Base-by-base conservation (phyloP, 768 basidiomycete species). In the Phaeolepiota aurea region DNA sequence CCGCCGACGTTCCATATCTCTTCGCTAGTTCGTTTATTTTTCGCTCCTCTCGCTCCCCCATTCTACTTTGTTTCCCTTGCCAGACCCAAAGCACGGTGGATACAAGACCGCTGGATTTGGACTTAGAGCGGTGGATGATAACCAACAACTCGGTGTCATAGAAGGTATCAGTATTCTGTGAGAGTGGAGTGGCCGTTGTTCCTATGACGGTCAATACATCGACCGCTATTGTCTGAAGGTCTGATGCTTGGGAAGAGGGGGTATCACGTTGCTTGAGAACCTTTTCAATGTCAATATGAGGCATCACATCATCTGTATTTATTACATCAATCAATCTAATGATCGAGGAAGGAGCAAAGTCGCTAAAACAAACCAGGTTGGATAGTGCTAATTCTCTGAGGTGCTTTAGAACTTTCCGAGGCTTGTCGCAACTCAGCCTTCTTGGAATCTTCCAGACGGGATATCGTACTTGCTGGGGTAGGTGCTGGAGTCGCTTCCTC, bases 11-110 rank as follows among this genome's bases (percentile, higher is more conserved):
- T 15, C 80, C 76, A 57, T 89, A 90, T 37, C 81, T 76, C 44
- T 76, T 74, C 4, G 82, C 80, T 3, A 91, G 63, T 39, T 88
- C 87, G 31, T 72, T 65, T 25, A 86, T 50, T 52, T 86, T 89
- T 41, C 61, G 69, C 49, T 76, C 72, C 47, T 88, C 88, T 34
- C 62, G 64, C 36, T 82, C 78, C 1, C 74, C 74, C 20, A 71
- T 49, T 15, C 57, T 62, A 34, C 72, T 67, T 28, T 64, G 64
- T 40, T 68, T 75, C 0, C 88, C 88, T 13, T 65, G 61, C 88
- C 88, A 91, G 15, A 72, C 74, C 86, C 86, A 90, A 13, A 90
- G 71, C 15, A 68, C 71, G 3, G 81, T 87, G 18, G 67, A 65
- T 3, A 77, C 86, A 12, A 90, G 65, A 10, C 82, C 80, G 22